phyloP scores from a whole-genome alignment of 2,329 filamentous ascomycete genomes.

The Aspergillus ochraceus region DNA sequence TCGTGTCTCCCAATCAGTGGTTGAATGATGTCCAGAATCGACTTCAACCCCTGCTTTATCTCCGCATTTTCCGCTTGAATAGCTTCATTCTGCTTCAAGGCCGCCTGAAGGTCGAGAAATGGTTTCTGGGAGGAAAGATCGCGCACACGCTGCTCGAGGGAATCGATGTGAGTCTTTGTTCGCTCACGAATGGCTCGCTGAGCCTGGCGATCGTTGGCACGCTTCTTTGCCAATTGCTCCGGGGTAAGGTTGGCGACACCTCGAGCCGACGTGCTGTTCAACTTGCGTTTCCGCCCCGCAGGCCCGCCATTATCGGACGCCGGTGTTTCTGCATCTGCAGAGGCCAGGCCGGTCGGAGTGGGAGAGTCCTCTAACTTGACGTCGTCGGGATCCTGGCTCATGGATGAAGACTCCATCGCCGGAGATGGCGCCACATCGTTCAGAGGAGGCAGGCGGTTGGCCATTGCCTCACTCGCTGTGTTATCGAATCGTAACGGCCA shows the following conservation, averaged over 20 bases:
- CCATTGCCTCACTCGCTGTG: slow-evolving; percentile 34
- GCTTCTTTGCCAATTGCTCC: slow-evolving; percentile 84
- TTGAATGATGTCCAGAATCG: slow-evolving; percentile 59
- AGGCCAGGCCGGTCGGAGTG: slow-evolving; percentile 20
- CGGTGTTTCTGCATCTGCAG: slow-evolving; percentile 23
- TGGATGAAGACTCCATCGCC: slow-evolving; percentile 17
- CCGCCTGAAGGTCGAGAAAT: slow-evolving; percentile 78
- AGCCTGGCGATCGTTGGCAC: slow-evolving; percentile 86
- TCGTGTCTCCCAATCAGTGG: slow-evolving; percentile 43
- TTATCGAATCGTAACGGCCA: slow-evolving; percentile 27
- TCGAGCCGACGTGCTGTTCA: slow-evolving; percentile 52
- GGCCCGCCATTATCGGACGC: slow-evolving; percentile 19
- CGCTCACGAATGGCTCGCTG: slow-evolving; percentile 82
- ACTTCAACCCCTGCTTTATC: slow-evolving; percentile 67
- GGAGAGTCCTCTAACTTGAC: slow-evolving; percentile 30
- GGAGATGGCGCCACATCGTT: slow-evolving; percentile 29
- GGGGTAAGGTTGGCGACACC: slow-evolving; percentile 86
- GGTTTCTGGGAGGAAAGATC: slow-evolving; percentile 79
- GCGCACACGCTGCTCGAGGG: slow-evolving; percentile 68
- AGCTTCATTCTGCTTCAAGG: slow-evolving; percentile 71
- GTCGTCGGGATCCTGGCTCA: slow-evolving; percentile 9
- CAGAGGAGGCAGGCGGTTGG: slow-evolving; percentile 29
- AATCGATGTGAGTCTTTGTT: slow-evolving; percentile 77
- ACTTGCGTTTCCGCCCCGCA: slow-evolving; percentile 44
- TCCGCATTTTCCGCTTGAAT: slow-evolving; percentile 79